These are phyloP conservation scores for Leucoagaricus sp. DNA, from an alignment of 1,284 basidiomycete genomes.

Conservation along the genomic window DNA sequence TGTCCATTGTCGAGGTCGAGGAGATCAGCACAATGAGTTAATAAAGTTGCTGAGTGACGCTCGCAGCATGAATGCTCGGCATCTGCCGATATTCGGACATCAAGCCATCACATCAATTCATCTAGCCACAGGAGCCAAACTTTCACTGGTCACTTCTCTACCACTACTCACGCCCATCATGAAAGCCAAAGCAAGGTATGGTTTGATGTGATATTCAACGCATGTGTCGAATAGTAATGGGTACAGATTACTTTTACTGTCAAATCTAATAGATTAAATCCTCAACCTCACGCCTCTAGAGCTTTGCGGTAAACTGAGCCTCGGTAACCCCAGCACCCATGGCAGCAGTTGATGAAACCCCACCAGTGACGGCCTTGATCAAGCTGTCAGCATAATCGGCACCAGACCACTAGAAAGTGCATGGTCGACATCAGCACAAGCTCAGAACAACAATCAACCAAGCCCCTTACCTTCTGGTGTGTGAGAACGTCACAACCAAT, in stretches of 20 bases:
- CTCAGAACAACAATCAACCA: background rate
- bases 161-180: background rate
- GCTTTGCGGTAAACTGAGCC: conserved; percentile 74
- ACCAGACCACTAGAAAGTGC: conserved; percentile 77
- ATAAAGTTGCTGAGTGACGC: conserved; percentile 13
- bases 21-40: conserved; percentile 9
- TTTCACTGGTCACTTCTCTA: background rate
- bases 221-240: conserved; percentile 9
- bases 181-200: conserved; percentile 4
- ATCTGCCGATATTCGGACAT: conserved; percentile 3
- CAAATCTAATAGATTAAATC: conserved; percentile 8
- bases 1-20: conserved; percentile 44
- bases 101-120: background rate
- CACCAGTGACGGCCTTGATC: conserved; percentile 94
- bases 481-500: conserved; percentile 91
- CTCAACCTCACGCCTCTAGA: conserved; percentile 37
- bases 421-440: conserved; percentile 19
- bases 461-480: conserved; percentile 70
- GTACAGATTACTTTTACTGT: conserved; percentile 25
- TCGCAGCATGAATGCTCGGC: conserved; percentile 1
- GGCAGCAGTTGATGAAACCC: conserved; percentile 92
- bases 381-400: conserved; percentile 92
- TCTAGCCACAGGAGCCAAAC: no score
- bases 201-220: conserved; percentile 8
- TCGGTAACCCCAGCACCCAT: conserved; percentile 97